Percentiles rank a stretch among this genome's conserved stretches.
Conservation (phyloP, 1,139 yeast genomes). For the Suhomyces maxii region DNA sequence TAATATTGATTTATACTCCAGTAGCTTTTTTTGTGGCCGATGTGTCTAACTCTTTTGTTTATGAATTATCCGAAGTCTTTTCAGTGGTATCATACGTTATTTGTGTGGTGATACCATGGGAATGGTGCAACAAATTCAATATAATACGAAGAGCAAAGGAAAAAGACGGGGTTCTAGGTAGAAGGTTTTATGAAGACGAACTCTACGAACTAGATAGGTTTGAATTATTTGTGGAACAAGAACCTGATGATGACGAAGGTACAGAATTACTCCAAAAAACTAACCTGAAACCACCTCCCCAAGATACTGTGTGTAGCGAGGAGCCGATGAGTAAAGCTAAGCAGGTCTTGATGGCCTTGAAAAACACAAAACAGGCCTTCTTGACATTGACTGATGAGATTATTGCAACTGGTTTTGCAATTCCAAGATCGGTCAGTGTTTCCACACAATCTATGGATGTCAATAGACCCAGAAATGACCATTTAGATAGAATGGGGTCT, state of each 20-base stretch:
- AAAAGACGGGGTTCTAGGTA: slow-evolving; percentile 76
- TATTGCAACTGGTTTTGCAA: slow-evolving; percentile 62
- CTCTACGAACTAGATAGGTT: slow-evolving; percentile 44
- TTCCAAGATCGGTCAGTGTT: slow-evolving; percentile 53
- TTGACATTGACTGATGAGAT: slow-evolving; percentile 52
- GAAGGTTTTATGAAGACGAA: slow-evolving; percentile 76
- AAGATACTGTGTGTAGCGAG: background rate
- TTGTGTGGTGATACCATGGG: slow-evolving; percentile 81
- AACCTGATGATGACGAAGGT: slow-evolving; percentile 13
- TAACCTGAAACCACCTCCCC: background rate
- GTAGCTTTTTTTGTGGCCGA: slow-evolving; percentile 79
- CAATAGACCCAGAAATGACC: slow-evolving; percentile 13
- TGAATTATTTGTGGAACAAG: slow-evolving; percentile 38
- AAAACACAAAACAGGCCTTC: slow-evolving; percentile 37
- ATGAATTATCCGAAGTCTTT: slow-evolving; percentile 70
- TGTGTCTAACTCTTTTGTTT: slow-evolving; percentile 69
- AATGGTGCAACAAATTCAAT: slow-evolving; percentile 76
- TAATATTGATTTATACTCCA: slow-evolving; percentile 62
- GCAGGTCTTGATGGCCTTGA: slow-evolving; percentile 15
- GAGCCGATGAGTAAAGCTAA: slow-evolving; percentile 3
- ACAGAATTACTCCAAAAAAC: background rate
- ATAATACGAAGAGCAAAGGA: slow-evolving; percentile 64
- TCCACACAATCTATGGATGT: slow-evolving; percentile 23
- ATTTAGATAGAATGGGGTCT: slow-evolving; percentile 13
- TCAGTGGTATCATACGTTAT: slow-evolving; percentile 72